Conservation (phyloP, 2,329 filamentous ascomycete species). For the Venturia carpophila region DNA sequence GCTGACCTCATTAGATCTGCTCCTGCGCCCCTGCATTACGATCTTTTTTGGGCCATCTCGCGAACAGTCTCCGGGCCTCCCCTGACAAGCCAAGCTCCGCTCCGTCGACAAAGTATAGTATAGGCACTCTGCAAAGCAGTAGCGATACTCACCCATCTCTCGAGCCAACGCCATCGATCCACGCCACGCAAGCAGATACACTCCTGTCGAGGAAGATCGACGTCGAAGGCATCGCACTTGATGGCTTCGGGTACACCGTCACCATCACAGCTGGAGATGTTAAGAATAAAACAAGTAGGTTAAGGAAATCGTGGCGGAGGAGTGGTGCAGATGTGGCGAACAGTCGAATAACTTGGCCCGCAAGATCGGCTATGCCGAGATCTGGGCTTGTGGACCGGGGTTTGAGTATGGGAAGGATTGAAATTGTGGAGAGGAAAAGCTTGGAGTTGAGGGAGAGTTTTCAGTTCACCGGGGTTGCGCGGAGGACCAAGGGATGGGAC, state of each 20-base stretch:
- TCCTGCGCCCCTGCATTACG: slow-evolving; percentile 19
- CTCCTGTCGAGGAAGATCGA: slow-evolving; percentile 8
- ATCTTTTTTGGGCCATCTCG: slow-evolving; percentile 14
- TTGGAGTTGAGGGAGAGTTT: slow-evolving; percentile 7
- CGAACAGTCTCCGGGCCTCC: background rate
- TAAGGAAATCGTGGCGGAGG: background rate
- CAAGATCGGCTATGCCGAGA: background rate
- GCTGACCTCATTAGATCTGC: slow-evolving; percentile 15
- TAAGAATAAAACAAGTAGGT: background rate
- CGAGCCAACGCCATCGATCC: background rate
- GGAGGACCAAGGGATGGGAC: background rate
- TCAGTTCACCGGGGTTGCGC: background rate
- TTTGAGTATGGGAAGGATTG: background rate
- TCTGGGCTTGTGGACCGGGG: background rate
- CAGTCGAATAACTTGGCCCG: background rate
- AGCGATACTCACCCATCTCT: background rate
- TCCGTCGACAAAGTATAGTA: background rate
- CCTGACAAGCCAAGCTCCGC: background rate
- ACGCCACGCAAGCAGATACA: background rate
- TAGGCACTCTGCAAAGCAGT: background rate
- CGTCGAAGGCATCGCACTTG: slow-evolving; percentile 15
- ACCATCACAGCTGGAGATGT: slow-evolving; percentile 13
- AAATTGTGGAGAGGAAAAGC: slow-evolving; percentile 4
- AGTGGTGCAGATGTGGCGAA: background rate
- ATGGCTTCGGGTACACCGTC: slow-evolving; percentile 18